Evolutionary conservation across 1,284 basidiomycete species (phyloP), one percentile per base, ranked within the genome.

Genomic region (Chiua sp.): DNA sequence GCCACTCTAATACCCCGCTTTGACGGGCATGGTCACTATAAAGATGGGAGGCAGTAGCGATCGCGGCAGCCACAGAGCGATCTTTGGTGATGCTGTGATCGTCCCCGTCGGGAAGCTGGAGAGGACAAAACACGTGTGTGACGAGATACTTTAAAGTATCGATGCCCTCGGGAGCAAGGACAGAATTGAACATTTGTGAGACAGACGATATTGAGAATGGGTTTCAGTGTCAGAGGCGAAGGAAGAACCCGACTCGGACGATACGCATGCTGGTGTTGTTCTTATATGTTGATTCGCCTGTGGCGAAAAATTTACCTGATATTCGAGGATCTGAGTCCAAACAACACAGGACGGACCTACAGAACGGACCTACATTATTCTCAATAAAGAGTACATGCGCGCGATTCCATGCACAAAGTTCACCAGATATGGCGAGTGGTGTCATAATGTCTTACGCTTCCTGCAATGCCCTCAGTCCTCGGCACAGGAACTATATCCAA

Each of bases 321-420:
- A 33, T 33, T 50, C 32, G 49, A 33, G 13, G n/a, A n/a, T 42
- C 49, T 23, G 49, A 50, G 48, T 51, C 44, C 10, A 11, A 96
- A 78, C 71, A 30, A 32, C 54, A 55, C 54, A 55, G 54, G 54
- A 49, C 32, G 47, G 26, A 28, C 47, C 47, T 26, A 55, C 54
- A 42, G n/a, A n/a, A 35, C 15, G 15, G 13, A 35, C 13, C 32
- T 7, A 32, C 32, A 10, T 39, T 39, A 15, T 39, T 16, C 18
- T 39, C 37, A 39, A 16, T 39, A n/a, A n/a, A n/a, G n/a, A 5
- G 26, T 26, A 26, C 26, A 3, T 26, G 26, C 3, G 26, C 26
- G 26, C 26, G 5, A 26, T 5, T 26, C 26, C 26, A 26, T 5
- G 26, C 26, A 26, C 26, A 5, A 26, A 26, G 26, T 5, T 5